A percentile compares a stretch with the other conserved stretches of the same genome.
These are phyloP conservation scores for Cubamyces lactineus DNA, from an alignment of 768 basidiomycete genomes.

Conservation along the genomic window DNA sequence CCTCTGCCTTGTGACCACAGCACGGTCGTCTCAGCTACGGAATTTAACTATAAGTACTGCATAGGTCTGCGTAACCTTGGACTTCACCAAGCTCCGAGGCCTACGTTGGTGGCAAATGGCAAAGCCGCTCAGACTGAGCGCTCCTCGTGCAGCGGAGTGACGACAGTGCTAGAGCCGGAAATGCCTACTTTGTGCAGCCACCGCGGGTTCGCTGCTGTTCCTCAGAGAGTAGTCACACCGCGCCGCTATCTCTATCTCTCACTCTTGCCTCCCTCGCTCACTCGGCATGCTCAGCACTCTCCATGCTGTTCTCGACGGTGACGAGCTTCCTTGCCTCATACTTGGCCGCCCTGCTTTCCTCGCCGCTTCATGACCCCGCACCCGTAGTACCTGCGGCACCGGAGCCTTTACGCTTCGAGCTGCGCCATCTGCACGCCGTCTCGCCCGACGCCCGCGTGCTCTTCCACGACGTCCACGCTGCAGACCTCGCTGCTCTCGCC, in stretches of 20 bases:
- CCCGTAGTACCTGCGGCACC: not conserved
- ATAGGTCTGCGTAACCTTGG: no score
- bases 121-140: no score
- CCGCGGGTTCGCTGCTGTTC: not conserved
- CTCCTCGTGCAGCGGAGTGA: no score
- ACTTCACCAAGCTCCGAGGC: no score
- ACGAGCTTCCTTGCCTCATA: conserved; percentile 21
- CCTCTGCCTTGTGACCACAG: not conserved
- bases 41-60: no score
- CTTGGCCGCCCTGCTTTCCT: conserved; percentile 2
- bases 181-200: not conserved
- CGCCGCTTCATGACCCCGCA: not conserved
- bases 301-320: conserved; percentile 29
- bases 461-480: conserved; percentile 54
- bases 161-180: no score
- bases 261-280: not conserved
- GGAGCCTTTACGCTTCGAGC: conserved; percentile 53
- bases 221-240: not conserved
- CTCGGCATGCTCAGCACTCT: conserved; percentile 19
- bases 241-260: not conserved
- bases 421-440: conserved; percentile 70
- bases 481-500: conserved; percentile 4
- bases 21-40: no score
- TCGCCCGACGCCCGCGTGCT: conserved; percentile 58
- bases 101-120: no score